Evolutionary conservation across 495 filamentous ascomycete species (phyloP).

Genomic region (Aspergillus olivimuriae): DNA sequence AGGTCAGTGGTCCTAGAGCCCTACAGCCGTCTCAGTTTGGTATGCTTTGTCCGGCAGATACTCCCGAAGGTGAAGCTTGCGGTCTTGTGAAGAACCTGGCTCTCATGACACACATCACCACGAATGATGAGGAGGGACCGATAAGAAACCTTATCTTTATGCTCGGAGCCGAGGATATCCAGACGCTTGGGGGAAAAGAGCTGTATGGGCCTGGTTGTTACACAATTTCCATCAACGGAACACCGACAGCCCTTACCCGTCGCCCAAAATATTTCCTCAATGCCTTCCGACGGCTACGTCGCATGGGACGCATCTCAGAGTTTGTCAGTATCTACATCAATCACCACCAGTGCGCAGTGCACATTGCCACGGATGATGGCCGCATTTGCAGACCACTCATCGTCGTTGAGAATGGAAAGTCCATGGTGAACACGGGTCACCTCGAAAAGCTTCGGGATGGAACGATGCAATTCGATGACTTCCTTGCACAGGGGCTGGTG

Average conservation of each 20-base stretch:
- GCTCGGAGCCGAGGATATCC: constrained; percentile 73
- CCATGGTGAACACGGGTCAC: constrained; percentile 68
- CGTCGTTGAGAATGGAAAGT: constrained; percentile 78
- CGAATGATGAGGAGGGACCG: constrained; percentile 84
- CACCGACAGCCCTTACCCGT: constrained; percentile 75
- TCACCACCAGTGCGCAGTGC: constrained; percentile 80
- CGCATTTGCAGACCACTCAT: constrained; percentile 93
- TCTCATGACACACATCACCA: constrained; percentile 98
- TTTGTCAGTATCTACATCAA: constrained; percentile 96
- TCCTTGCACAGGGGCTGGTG: constrained; percentile 78
- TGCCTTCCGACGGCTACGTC: constrained; percentile 74
- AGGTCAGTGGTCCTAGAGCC: constrained; percentile 90
- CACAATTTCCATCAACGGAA: constrained; percentile 91
- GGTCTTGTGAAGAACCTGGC: constrained; percentile 98
- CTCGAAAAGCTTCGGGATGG: constrained; percentile 74
- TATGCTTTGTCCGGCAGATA: constrained; percentile 95
- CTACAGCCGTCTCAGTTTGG: constrained; percentile 96
- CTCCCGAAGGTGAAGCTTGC: constrained; percentile 96
- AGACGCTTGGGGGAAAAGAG: constrained; percentile 65
- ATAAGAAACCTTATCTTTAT: constrained; percentile 74
- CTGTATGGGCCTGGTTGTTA: constrained; percentile 79
- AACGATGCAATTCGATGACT: constrained; percentile 84
- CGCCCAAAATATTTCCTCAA: constrained; percentile 78
- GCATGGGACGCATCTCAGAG: constrained; percentile 83
- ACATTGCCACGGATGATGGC: constrained; percentile 95